Evolutionary conservation across 352 stramenopile species (phyloP), one percentile per base, ranked within the genome.

Genomic region (Peronospora tabacina): DNA sequence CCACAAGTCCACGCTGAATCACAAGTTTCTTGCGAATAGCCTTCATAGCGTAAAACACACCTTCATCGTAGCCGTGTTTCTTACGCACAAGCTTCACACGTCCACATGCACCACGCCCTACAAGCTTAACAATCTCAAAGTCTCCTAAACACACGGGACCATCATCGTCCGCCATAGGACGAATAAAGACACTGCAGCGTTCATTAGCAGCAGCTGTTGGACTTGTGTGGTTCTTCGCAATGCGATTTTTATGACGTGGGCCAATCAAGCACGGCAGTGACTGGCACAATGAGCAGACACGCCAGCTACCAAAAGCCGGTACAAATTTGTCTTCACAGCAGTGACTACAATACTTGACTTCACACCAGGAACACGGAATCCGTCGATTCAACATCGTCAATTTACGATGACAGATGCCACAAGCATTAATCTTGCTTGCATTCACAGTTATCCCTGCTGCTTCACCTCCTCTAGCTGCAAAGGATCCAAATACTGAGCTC

Each of bases 121-220:
- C 96, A 24, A 98, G 84, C 59, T 97, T 97, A 48, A 99, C 89
- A 58, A 98, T 97, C 63, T 98, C 94, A 75, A 98, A 99, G 55
- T 94, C 86, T 30, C 68, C 68, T 26, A 97, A 70, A 45, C 66
- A 81, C 43, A 92, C 74, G 0, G 63, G 65, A 20, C 85, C 78
- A 36, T 74, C 65, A 24, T 74, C 65, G 45, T 82, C 73, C 1
- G 48, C 67, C 22, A 56, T 64, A 2, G 82, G 75, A 36, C 82
- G 76, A 54, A 90, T 90, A 38, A 92, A 92, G 26, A 92, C 72
- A 22, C 75, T 88, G 38, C 63, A 66, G 4, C 79, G 76, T 34
- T 89, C 77, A 15, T 69, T 57, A 0, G 45, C 28, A 13, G 55
- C 64, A 9, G 49, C 61, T 3, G 61, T 79, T 0, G 76, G 76